A percentile compares a stretch with the other conserved stretches of the same genome.
Conservation (phyloP, 106 monocot species). For the Xerophyta viscosa region DNA sequence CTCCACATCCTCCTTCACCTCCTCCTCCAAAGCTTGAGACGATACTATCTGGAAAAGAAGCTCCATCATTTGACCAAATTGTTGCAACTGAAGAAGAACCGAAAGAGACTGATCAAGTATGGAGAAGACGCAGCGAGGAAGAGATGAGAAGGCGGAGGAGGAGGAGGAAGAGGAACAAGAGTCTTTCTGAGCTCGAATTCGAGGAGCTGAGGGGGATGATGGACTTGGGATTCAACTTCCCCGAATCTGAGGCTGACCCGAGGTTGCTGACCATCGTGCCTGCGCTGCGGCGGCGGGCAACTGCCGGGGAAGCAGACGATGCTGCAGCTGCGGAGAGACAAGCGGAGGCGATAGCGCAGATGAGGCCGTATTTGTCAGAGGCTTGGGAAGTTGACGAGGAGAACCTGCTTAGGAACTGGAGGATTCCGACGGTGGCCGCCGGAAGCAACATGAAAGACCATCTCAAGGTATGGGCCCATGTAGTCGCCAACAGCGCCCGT, state of each 20-base stretch:
- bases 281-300: constrained; percentile 30
- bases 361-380: constrained; percentile 74
- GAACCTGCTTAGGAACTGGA: constrained; percentile 31
- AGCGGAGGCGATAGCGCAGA: background rate
- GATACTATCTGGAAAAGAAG: constrained; percentile 15
- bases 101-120: too few relatives aligned
- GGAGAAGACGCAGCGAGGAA: background rate
- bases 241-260: constrained; percentile 41
- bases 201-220: constrained; percentile 75
- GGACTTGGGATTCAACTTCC: constrained; percentile 72
- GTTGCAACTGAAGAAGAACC: background rate
- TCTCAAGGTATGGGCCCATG: constrained; percentile 39
- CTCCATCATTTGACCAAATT: background rate
- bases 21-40: constrained; percentile 1
- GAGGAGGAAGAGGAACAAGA: constrained; percentile 18
- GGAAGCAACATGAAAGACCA: constrained; percentile 37
- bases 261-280: constrained; percentile 56
- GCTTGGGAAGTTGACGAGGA: constrained; percentile 44
- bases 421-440: constrained; percentile 23
- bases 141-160: constrained; percentile 8
- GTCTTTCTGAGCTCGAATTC: constrained; percentile 71
- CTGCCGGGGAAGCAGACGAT: too few relatives aligned
- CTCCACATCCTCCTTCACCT: too few relatives aligned
- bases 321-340: too few relatives aligned
- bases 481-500: constrained; percentile 28